Evolutionary conservation across 2,329 filamentous ascomycete species (phyloP), one percentile per base, ranked within the genome.

Genomic region (Ploettnerulaceae sp.): DNA sequence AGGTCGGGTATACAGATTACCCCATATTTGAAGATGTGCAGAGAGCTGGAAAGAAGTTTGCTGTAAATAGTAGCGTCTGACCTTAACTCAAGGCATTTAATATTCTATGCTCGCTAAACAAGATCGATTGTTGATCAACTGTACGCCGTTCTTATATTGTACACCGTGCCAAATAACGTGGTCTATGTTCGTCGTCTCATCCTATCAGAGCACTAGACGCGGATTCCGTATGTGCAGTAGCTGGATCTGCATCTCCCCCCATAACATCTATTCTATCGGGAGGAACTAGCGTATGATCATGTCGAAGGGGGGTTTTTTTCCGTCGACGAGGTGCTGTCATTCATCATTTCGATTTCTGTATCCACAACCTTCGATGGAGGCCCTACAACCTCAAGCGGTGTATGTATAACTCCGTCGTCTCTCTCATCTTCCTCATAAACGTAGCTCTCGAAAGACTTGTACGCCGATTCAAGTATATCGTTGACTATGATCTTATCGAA

Each of bases 401-500:
- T 12, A 26, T 39, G 26, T 28, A 34, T 9, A 42, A 35, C 37
- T 15, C n/a, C n/a, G n/a, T 47, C 33, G 14, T 32, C 40, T 25
- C 34, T 45, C 22, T 20, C 39, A 20, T 52, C 51, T 4, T 31
- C 31, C 29, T 49, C 53, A 57, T 76, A 71, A 8, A 78, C 67
- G 54, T 73, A 78, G 15, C 65, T 64, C 60, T 72, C 72, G 6
- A 79, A 66, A 49, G 69, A 64, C 43, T 70, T 63, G 55, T 71
- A 77, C 1, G 73, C 69, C 28, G 64, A 66, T 21, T 76, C 73
- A 26, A 76, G 51, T 49, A 76, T 69, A 47, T 73, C 73, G 47
- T 76, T 76, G 31, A 70, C 66, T 18, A 80, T 67, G 22, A 73
- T 63, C 53, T 69, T 70, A 47, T 79, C 74, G 54, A 77, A 75